phyloP scores from a whole-genome alignment of 148 eudicot species.

The Camellia lanceoleosa region DNA sequence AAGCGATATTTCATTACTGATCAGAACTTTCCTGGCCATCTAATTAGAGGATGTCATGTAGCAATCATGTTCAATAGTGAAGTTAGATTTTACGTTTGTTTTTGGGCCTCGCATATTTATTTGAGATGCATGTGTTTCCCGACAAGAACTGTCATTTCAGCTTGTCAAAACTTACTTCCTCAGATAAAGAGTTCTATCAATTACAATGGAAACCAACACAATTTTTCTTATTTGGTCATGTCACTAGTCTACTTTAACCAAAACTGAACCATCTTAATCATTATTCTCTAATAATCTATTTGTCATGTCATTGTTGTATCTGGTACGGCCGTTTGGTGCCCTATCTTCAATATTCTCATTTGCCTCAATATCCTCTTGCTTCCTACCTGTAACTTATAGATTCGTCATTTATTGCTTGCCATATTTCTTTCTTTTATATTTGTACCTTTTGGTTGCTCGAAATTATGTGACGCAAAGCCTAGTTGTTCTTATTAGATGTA shows the following conservation, averaged over 20 bases:
- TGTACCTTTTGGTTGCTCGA: too few relatives aligned
- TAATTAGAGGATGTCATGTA: neutral
- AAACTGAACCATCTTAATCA: neutral
- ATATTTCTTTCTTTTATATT: too few relatives aligned
- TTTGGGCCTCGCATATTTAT: neutral
- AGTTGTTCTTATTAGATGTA: too few relatives aligned
- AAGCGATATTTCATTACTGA: neutral
- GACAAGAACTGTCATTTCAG: constrained; percentile 7
- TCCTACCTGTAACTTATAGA: neutral
- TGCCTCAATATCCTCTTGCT: neutral
- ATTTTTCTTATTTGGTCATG: neutral
- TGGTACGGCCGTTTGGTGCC: neutral
- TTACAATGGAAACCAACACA: neutral
- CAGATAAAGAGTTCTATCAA: neutral
- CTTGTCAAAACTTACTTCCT: neutral
- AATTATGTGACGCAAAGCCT: too few relatives aligned
- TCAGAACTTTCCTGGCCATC: neutral
- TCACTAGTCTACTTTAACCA: neutral
- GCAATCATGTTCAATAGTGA: neutral
- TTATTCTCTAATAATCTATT: neutral
- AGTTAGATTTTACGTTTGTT: neutral
- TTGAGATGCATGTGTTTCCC: neutral
- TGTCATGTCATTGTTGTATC: neutral
- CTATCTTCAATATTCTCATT: neutral
- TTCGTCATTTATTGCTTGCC: neutral